Evolutionary conservation across 2,329 filamentous ascomycete genomes (phyloP).

Genomic region (Ascochyta rabiei): DNA sequence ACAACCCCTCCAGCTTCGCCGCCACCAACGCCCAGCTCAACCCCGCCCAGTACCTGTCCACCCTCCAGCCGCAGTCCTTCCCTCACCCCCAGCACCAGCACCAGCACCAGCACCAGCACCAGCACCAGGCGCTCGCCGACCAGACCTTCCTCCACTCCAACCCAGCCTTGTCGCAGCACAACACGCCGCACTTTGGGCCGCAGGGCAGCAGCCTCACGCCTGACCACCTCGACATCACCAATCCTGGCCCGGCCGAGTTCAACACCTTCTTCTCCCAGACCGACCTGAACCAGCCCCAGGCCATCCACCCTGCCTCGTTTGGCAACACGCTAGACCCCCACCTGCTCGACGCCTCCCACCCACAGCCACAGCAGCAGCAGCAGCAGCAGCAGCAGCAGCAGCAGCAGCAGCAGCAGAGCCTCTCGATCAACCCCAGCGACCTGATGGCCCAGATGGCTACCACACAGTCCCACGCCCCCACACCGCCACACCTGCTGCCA

Average conservation of each 20-base stretch:
- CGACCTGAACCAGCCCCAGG: slow-evolving; percentile 61
- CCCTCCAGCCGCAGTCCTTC: slow-evolving; percentile 45
- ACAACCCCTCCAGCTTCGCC: slow-evolving; percentile 41
- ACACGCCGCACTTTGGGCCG: slow-evolving; percentile 51
- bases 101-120: slow-evolving; percentile 57
- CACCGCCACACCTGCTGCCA: slow-evolving; percentile 63
- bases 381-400: slow-evolving; percentile 40
- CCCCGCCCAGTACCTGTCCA: slow-evolving; percentile 48
- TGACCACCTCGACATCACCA: slow-evolving; percentile 45
- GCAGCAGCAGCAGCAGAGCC: slow-evolving; percentile 46
- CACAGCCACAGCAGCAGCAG: too few relatives aligned
- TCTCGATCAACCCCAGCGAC: slow-evolving; percentile 54
- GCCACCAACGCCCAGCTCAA: slow-evolving; percentile 44
- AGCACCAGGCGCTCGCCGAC: slow-evolving; percentile 50
- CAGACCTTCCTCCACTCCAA: slow-evolving; percentile 50
- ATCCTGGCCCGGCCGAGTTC: slow-evolving; percentile 46
- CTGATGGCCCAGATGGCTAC: slow-evolving; percentile 59
- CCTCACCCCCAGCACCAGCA: slow-evolving; percentile 53
- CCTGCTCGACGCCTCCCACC: slow-evolving; percentile 49
- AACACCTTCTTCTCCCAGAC: slow-evolving; percentile 62
- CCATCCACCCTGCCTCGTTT: slow-evolving; percentile 65
- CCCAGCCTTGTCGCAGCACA: slow-evolving; percentile 61
- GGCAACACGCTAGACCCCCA: slow-evolving; percentile 52
- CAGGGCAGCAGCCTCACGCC: slow-evolving; percentile 48
- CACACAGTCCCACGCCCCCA: slow-evolving; percentile 57